These are phyloP conservation scores for Coemansia sp. DNA, from an alignment of 192 early-diverging fungal species.

Conservation along the genomic window DNA sequence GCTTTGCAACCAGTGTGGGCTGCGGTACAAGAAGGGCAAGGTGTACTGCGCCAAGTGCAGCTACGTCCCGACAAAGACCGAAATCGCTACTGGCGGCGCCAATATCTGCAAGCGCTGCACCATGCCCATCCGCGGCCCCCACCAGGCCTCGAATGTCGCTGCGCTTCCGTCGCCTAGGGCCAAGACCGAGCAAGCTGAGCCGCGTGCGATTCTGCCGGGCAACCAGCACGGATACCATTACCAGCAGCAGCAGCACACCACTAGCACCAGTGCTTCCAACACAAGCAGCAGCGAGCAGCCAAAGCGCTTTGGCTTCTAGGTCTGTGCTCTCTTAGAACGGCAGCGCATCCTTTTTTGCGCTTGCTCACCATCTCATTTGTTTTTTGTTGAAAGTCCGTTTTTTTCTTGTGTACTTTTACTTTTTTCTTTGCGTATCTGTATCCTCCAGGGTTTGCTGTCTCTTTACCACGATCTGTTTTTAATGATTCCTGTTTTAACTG, in stretches of 20 bases:
- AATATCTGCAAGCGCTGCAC: conserved; percentile 47
- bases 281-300: background rate
- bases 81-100: conserved; percentile 55
- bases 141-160: background rate
- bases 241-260: background rate
- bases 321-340: no score
- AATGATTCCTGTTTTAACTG: conserved; percentile 3
- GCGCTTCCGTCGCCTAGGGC: background rate
- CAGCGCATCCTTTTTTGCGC: no score
- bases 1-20: conserved; percentile 57
- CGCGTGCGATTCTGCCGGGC: conserved; percentile 6
- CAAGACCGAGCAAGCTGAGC: background rate
- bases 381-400: background rate
- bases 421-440: background rate
- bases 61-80: conserved; percentile 58
- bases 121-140: conserved; percentile 18
- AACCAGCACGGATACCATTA: background rate
- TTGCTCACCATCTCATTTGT: no score
- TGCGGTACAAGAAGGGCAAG: conserved; percentile 59
- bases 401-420: conserved; percentile 1
- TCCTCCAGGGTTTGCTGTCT: background rate
- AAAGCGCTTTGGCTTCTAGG: background rate
- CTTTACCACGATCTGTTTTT: conserved; percentile 4
- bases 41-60: conserved; percentile 51
- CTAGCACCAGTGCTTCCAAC: background rate